Evolutionary conservation across 148 eudicot species (phyloP).

Genomic region (Cornus kousa): DNA sequence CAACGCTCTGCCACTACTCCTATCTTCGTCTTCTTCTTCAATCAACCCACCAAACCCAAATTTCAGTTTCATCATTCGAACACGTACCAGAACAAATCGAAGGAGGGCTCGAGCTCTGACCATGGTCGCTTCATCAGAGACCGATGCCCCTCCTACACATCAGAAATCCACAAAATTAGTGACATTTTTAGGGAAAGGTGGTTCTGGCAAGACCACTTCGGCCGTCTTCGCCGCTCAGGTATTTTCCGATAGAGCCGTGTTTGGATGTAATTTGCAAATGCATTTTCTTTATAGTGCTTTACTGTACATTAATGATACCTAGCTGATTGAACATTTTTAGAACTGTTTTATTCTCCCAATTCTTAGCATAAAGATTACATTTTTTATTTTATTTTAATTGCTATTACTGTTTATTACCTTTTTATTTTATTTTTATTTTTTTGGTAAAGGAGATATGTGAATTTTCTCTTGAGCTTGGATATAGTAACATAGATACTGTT

Average conservation of each 20-base stretch:
- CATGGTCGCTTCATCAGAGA: constrained; percentile 16
- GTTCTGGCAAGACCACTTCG: constrained; percentile 89
- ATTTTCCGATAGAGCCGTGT: not conserved
- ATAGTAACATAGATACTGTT: no score
- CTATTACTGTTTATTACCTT: no score
- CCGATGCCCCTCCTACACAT: not conserved
- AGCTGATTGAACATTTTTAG: no score
- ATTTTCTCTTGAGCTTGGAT: not conserved
- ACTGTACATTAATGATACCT: not conserved
- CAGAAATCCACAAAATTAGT: constrained; percentile 53
- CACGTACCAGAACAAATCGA: not conserved
- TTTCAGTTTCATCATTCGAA: not conserved
- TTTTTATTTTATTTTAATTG: no score
- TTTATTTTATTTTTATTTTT: no score
- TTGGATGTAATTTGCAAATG: not conserved
- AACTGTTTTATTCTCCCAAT: no score
- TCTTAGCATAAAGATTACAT: no score
- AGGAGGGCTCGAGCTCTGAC: constrained; percentile 10
- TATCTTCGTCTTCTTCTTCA: constrained; percentile 9
- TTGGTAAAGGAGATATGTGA: no score
- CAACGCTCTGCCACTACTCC: not conserved
- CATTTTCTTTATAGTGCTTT: not conserved
- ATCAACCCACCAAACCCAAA: not conserved
- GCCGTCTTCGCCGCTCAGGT: constrained; percentile 96
- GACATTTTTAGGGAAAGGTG: constrained; percentile 92